Evolutionary conservation across 495 filamentous ascomycete genomes (phyloP), one percentile per base, ranked within the genome.

Genomic region (Copromyces sp.): DNA sequence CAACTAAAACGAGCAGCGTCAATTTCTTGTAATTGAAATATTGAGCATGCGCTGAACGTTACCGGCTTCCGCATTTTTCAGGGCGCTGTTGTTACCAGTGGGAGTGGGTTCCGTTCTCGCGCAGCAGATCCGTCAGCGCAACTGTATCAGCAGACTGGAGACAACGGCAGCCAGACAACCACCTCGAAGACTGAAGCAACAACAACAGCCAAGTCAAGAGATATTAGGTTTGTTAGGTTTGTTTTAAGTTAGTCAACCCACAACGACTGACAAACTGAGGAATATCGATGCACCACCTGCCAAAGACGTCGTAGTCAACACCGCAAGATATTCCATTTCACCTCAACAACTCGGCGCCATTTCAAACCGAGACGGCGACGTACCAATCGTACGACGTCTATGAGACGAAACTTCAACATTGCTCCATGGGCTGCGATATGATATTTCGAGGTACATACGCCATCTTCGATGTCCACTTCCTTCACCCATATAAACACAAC

Each of bases 321-420:
- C 6, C 29, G 3, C 12, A 24, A 59, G 6, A 17, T 32, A 65
- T 65, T 35, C 17, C 41, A 44, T 47, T 47, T 65, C 53, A 35
- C 53, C 29, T 35, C 14, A 17, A 14, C 12, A 3, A 17, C 11
- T 35, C 53, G 53, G 17, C 53, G 53, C 16, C 53, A 3, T 35
- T 37, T 65, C 29, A 65, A 37, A 65, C 29, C 53, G 29, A 65
- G 53, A 65, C 29, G 32, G 24, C 53, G 53, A 35, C 53, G 14
- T 65, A 65, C 53, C 29, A 65, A 65, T 35, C 53, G 53, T 65
- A 65, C 53, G 53, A 65, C 12, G 53, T 65, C 53, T 65, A 65
- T 65, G 53, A 65, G 53, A 65, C 53, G 53, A 65, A 65, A 65
- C 53, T 65, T 65, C 53, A 61, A 65, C 53, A 65, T 65, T 65